Evolutionary conservation across 2,329 filamentous ascomycete genomes (phyloP), one percentile per base, ranked within the genome.

Genomic region (Simplicillium aogashimaense): DNA sequence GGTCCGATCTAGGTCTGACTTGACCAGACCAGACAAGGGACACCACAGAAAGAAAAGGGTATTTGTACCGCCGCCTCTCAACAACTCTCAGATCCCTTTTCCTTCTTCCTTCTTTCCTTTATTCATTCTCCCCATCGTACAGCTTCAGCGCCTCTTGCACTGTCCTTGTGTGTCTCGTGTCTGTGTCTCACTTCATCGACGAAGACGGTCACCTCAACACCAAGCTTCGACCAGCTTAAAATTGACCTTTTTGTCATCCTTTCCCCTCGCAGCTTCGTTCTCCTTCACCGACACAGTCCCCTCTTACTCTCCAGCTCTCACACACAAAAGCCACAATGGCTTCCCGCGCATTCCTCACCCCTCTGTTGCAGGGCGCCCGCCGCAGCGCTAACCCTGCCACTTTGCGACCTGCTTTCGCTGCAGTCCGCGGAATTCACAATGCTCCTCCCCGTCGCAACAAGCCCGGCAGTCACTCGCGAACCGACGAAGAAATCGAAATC

Each of bases 401-500:
- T 20, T 17, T 47, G 33, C 53, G 50, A 20, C 49, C 53, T 35
- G 42, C 50, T 20, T 49, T 54, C 32, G 44, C 50, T 33, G 37
- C 48, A 40, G 34, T 48, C n/a, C 56, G 59, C 45, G 47, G 44
- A 42, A 49, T 63, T 25, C 59, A 63, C 45, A 53, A 47, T 42
- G 53, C 47, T 11, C 53, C 56, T 18, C 48, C 60, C 13, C 58
- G 57, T n/a, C 55, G 52, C 44, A 56, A 64, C 45, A 65, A 64
- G 48, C 66, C 69, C 12, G 85, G 86, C 40, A 70, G 77, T 45
- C 85, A 82, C 57, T 85, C 87, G 13, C 81, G 86, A 54, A 94
- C 86, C 9, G 85, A 94, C 54, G 75, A 87, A 37, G 77, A 71
- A 41, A 82, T 94, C 45, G 76, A 78, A 31, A 80, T 92, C 46